Evolutionary conservation across 208 protist species (phyloP).

Genomic region (Vickermania ingenoplastis): DNA sequence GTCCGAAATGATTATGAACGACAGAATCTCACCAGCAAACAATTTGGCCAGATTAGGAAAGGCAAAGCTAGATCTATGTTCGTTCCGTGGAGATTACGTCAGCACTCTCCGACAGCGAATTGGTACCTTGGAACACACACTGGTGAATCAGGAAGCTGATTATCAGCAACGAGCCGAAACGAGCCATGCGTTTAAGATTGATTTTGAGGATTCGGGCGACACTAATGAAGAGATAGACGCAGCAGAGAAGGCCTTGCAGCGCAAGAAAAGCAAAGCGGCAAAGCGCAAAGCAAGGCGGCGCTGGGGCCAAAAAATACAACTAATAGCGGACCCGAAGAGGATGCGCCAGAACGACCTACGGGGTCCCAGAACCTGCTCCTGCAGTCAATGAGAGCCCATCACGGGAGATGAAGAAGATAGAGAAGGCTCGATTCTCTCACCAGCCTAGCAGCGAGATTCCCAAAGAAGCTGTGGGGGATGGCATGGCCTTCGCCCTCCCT

Average conservation of each 20-base stretch:
- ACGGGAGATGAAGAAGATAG: background rate
- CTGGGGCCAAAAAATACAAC: background rate
- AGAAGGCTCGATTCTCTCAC: background rate
- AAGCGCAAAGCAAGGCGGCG: constrained; percentile 15
- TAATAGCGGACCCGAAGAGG: too few species aligned
- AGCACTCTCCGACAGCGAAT: constrained; percentile 21
- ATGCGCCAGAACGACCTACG: too few species aligned
- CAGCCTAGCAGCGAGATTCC: background rate
- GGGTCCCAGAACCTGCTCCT: too few species aligned
- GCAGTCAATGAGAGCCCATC: too few species aligned
- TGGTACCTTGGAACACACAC: constrained; percentile 15
- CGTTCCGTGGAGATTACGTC: constrained; percentile 49
- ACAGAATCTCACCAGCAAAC: constrained; percentile 18
- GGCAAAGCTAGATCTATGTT: constrained; percentile 13
- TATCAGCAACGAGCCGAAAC: background rate
- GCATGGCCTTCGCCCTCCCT: constrained; percentile 12
- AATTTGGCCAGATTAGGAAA: constrained; percentile 37
- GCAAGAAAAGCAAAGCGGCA: constrained; percentile 16
- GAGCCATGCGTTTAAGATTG: constrained; percentile 25
- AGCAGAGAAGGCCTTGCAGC: constrained; percentile 7
- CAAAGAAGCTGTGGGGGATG: background rate
- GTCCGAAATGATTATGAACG: constrained; percentile 64
- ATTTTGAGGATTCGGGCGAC: constrained; percentile 32
- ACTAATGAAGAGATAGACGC: constrained; percentile 25
- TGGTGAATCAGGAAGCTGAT: constrained; percentile 6